Evolutionary conservation across 2,329 filamentous ascomycete genomes (phyloP), one percentile per base, ranked within the genome.

Genomic region (Claviceps maximensis): DNA sequence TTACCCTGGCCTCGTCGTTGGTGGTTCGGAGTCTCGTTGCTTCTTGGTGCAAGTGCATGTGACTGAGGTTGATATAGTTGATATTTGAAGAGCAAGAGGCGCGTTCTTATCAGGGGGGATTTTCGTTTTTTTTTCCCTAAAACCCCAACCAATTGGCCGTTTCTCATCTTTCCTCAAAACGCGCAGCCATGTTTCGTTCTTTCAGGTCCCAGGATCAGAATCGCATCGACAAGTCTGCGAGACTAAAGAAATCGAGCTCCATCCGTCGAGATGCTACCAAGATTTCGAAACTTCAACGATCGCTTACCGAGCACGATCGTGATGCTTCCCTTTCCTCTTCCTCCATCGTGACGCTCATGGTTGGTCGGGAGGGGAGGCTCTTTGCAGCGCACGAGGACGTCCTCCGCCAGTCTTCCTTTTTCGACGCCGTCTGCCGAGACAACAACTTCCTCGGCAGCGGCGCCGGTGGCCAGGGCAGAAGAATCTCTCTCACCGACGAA

Each of bases 351-450:
- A 95, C 89, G 56, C 76, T 96, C 62, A 83, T 86, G 60, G 83
- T 96, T 65, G 90, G 90, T 62, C 74, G 74, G 62, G 89, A 95
- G 65, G 85, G 86, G 67, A 86, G 90, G 64, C 78, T 95, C 69
- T 96, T 96, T 77, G 90, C 90, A 63, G 90, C 89, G 65, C 90
- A 96, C 72, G 88, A 96, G 77, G 87, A 95, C 71, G 84, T 95
- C 64, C 82, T 96, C 59, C 82, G 80, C 65, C 82, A 87, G 70
- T 91, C 89, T 67, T 85, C 89, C 60, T 94, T 87, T 71, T 94
- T 96, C 70, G 78, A 82, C 62, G 76, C 80, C 64, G 79, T 82
- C 61, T 79, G 89, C 64, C 82, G 80, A 63, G 81, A 80, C 66
- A 81, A 85, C 67, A 86, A 85, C 73, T 79, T 84, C n/a, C n/a